Conservation (phyloP, 768 basidiomycete genomes). For the Gymnopilus dilepis region DNA sequence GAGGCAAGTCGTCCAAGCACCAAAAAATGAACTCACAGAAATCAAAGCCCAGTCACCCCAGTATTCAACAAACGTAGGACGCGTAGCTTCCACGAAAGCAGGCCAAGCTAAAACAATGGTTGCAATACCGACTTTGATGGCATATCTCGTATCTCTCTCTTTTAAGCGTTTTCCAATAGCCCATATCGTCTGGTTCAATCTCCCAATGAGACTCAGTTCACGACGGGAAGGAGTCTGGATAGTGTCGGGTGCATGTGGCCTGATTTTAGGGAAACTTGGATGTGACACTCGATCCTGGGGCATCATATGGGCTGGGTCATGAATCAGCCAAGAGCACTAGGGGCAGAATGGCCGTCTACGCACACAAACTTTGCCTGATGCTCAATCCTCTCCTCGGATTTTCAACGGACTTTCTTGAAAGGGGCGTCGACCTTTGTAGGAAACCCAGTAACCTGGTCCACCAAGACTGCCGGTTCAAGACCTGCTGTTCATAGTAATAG, state of each 20-base stretch:
- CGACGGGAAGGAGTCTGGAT: constrained; percentile 75
- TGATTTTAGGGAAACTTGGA: constrained; percentile 80
- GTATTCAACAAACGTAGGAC: constrained; percentile 80
- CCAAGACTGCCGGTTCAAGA: constrained; percentile 24
- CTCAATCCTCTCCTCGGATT: constrained; percentile 20
- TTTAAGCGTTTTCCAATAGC: constrained; percentile 63
- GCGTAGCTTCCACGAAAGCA: constrained; percentile 82
- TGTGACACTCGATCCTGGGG: constrained; percentile 52
- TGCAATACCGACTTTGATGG: constrained; percentile 86
- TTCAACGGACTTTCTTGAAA: constrained; percentile 16
- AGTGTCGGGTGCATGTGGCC: constrained; percentile 85
- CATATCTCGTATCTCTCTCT: constrained; percentile 84
- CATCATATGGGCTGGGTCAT: constrained; percentile 52
- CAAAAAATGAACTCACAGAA: constrained; percentile 80
- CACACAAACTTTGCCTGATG: constrained; percentile 47
- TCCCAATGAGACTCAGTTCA: constrained; percentile 63
- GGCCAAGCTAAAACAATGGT: constrained; percentile 84
- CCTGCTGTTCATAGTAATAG: constrained; percentile 65
- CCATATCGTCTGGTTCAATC: constrained; percentile 77
- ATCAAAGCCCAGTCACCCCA: constrained; percentile 97
- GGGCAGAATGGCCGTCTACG: constrained; percentile 28
- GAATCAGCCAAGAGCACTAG: constrained; percentile 1
- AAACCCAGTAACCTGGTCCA: constrained; percentile 21
- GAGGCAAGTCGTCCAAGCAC: too few species aligned
- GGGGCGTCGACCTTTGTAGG: constrained; percentile 15